A percentile compares a stretch with the other conserved stretches of the same genome.
phyloP scores from a whole-genome alignment of 345 rosid genomes.

The Combretum micranthum region DNA sequence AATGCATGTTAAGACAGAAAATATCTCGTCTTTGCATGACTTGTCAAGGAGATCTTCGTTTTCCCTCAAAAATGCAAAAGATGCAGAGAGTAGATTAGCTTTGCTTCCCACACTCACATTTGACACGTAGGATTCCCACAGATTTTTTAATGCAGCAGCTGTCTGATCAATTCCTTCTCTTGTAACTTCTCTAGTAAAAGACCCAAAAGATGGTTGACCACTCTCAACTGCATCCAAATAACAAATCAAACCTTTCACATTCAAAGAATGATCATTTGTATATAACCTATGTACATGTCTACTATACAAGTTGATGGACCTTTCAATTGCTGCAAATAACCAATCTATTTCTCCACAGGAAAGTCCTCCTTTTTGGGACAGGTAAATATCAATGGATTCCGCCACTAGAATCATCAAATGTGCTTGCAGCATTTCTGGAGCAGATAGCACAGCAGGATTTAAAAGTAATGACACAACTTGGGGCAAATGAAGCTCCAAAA shows the following conservation, averaged over 20 bases:
- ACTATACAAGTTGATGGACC: constrained; percentile 51
- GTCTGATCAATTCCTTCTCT: constrained; percentile 28
- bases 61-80: constrained; percentile 44
- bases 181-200: constrained; percentile 45
- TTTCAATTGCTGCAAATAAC: constrained; percentile 52
- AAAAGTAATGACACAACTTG: constrained; percentile 52
- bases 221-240: constrained; percentile 20
- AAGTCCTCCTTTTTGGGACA: constrained; percentile 16
- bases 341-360: constrained; percentile 25
- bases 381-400: constrained; percentile 42
- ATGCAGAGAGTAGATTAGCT: constrained; percentile 39
- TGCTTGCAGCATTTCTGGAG: constrained; percentile 67
- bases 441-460: constrained; percentile 47
- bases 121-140: constrained; percentile 35
- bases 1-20: constrained; percentile 43
- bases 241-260: constrained; percentile 18
- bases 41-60: constrained; percentile 33
- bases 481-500: constrained; percentile 47
- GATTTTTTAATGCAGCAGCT: constrained; percentile 31
- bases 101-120: constrained; percentile 22
- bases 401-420: constrained; percentile 50
- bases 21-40: constrained; percentile 29
- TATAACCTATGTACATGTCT: constrained; percentile 33
- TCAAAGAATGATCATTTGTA: constrained; percentile 14
- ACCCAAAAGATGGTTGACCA: constrained; percentile 31